Percentiles rank a stretch among this genome's conserved stretches.
phyloP scores from a whole-genome alignment of 768 basidiomycete species.

The Amanita fuliginea region DNA sequence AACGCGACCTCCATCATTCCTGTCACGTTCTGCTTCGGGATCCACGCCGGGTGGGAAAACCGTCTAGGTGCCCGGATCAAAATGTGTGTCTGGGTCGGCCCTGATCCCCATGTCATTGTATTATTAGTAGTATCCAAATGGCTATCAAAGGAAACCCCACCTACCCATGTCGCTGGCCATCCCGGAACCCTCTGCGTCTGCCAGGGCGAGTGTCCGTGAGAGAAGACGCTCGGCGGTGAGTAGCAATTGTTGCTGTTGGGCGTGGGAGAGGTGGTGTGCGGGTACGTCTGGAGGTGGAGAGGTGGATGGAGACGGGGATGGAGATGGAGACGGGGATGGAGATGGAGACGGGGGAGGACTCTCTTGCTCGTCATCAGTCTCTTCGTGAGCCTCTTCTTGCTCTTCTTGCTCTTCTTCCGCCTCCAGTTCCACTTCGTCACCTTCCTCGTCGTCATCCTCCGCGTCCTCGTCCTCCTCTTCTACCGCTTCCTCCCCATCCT shows the following conservation, averaged over 20 bases:
- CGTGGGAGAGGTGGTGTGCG: too few species aligned
- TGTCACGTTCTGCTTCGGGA: conserved; percentile 11
- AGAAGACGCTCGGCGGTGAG: too few species aligned
- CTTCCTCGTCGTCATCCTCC: conserved; percentile 8
- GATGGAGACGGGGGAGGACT: neutral
- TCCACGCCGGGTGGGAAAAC: conserved; percentile 22
- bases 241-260: too few species aligned
- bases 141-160: too few species aligned
- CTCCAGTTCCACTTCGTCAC: too few species aligned
- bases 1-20: conserved; percentile 22
- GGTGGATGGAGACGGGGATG: neutral
- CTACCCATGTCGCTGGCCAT: too few species aligned
- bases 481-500: neutral
- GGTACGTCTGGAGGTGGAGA: too few species aligned
- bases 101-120: conserved; percentile 7
- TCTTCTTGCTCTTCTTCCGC: conserved; percentile 1
- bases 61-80: conserved; percentile 21
- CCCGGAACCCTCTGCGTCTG: too few species aligned
- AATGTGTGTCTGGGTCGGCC: conserved; percentile 22
- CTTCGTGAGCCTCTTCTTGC: neutral
- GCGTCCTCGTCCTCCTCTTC: conserved; percentile 14
- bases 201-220: too few species aligned
- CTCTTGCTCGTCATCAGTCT: conserved; percentile 8
- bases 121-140: too few species aligned
- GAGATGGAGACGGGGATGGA: neutral